Conservation (phyloP, 805 yeast species). For the Spathaspora passalidarum region DNA sequence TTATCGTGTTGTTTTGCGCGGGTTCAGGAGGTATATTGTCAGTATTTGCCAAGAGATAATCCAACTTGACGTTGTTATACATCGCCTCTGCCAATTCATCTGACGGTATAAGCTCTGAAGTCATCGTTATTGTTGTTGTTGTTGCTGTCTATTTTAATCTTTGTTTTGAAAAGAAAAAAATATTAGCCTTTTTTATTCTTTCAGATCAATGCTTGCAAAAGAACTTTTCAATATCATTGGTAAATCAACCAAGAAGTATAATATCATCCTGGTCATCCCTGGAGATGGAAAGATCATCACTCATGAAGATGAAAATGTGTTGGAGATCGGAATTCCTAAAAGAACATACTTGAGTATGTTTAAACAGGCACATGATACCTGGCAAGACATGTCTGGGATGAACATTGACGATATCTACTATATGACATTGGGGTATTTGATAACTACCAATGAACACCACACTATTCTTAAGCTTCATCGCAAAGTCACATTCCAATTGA, state of each 20-base stretch:
- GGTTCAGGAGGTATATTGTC: background rate
- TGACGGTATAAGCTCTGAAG: slow-evolving; percentile 16
- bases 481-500: slow-evolving; percentile 13
- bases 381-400: slow-evolving; percentile 17
- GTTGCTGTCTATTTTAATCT: slow-evolving; percentile 1
- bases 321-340: slow-evolving; percentile 34
- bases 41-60: slow-evolving; percentile 14
- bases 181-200: slow-evolving; percentile 1
- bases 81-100: slow-evolving; percentile 31
- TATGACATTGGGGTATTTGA: slow-evolving; percentile 31
- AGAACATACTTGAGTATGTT: slow-evolving; percentile 26
- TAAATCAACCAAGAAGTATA: slow-evolving; percentile 2
- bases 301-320: slow-evolving; percentile 8
- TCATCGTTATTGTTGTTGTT: slow-evolving; percentile 1
- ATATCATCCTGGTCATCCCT: slow-evolving; percentile 7
- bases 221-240: background rate
- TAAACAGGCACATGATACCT: slow-evolving; percentile 28
- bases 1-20: background rate
- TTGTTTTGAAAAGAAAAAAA: background rate
- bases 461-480: slow-evolving; percentile 30
- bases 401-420: slow-evolving; percentile 14
- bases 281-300: background rate
- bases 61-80: slow-evolving; percentile 27
- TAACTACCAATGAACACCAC: slow-evolving; percentile 40
- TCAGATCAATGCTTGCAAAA: background rate